A percentile compares a stretch with the other conserved stretches of the same genome.
Conservation (phyloP, 169 alveolate genomes). For the Cryptosporidium tyzzeri region DNA sequence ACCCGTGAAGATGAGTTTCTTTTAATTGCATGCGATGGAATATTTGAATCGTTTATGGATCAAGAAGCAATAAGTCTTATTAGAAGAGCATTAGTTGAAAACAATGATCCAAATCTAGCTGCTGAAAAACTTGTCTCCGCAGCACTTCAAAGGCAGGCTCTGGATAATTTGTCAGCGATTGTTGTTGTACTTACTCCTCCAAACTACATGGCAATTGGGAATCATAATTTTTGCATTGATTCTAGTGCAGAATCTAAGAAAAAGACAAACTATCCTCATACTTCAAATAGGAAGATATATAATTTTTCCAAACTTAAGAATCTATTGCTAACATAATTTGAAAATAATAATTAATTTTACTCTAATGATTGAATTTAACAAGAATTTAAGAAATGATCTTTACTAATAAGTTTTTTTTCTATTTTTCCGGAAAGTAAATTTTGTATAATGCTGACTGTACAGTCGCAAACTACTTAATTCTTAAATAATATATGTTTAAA, state of each 20-base stretch:
- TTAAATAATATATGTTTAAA: background rate
- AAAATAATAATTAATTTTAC: background rate
- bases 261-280: background rate
- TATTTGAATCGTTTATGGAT: conserved; percentile 76
- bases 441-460: background rate
- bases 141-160: conserved; percentile 82
- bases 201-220: conserved; percentile 1
- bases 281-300: conserved; percentile 39
- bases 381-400: background rate
- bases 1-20: conserved; percentile 81
- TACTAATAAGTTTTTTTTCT: background rate
- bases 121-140: conserved; percentile 80
- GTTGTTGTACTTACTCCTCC: conserved; percentile 78
- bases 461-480: background rate
- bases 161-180: conserved; percentile 83
- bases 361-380: background rate
- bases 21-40: conserved; percentile 80
- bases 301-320: conserved; percentile 57
- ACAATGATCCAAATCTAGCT: conserved; percentile 78
- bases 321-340: conserved; percentile 3
- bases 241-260: background rate
- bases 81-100: conserved; percentile 72
- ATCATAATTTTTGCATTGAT: background rate
- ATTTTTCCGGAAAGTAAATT: background rate
- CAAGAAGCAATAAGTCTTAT: conserved; percentile 78